These are phyloP conservation scores for Aspergillus arachidicola DNA, from an alignment of 2,329 filamentous ascomycete species.

Conservation along the genomic window DNA sequence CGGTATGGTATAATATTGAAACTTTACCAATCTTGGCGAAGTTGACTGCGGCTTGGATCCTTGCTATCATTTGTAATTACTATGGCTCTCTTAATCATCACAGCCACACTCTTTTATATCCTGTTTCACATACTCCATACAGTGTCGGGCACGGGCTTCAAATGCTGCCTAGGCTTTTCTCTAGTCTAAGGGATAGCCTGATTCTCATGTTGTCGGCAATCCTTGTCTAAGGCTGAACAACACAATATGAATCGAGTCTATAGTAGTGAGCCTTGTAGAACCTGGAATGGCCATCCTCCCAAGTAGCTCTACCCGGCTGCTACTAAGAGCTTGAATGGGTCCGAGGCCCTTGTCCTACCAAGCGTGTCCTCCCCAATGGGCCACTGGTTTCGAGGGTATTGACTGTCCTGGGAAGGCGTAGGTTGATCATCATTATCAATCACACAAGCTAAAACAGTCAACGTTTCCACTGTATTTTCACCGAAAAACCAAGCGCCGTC, in stretches of 20 bases:
- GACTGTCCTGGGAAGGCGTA: not conserved
- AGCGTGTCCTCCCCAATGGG: no score
- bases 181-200: not conserved
- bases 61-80: no score
- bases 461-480: not conserved
- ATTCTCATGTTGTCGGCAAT: not conserved
- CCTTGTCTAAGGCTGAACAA: not conserved
- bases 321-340: not conserved
- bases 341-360: no score
- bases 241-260: no score
- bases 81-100: not conserved
- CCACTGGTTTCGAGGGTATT: not conserved
- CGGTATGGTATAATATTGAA: not conserved
- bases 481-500: not conserved
- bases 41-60: no score
- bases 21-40: not conserved
- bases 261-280: not conserved
- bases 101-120: not conserved
- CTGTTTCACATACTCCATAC: not conserved
- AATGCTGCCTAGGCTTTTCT: not conserved
- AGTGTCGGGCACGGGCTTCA: not conserved
- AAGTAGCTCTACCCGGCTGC: not conserved
- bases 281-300: not conserved
- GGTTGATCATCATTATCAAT: not conserved
- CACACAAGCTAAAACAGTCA: not conserved